Conservation (phyloP, 1,284 basidiomycete genomes). For the Austroboletus novae-zelandiae region DNA sequence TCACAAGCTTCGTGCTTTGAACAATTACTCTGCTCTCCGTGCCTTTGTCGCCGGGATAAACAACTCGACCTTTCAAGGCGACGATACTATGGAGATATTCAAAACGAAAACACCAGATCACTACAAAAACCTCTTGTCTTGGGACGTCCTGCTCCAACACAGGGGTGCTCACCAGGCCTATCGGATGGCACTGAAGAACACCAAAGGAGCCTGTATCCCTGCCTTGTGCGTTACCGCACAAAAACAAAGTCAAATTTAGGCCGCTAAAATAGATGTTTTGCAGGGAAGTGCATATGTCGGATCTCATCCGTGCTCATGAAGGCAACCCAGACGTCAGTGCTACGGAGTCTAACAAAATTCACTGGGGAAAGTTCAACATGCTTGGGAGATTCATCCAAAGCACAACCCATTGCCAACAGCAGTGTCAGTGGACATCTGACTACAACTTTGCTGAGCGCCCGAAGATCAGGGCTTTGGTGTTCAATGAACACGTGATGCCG, state of each 20-base stretch:
- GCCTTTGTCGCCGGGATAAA: conserved; percentile 84
- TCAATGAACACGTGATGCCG: conserved; percentile 56
- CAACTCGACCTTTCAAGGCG: conserved; percentile 65
- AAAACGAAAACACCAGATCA: conserved; percentile 58
- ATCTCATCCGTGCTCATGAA: conserved; percentile 75
- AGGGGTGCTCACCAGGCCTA: conserved; percentile 75
- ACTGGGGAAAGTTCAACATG: conserved; percentile 86
- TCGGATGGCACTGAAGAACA: conserved; percentile 74
- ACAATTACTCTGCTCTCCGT: conserved; percentile 79
- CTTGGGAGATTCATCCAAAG: conserved; percentile 74
- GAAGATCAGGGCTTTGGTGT: conserved; percentile 51
- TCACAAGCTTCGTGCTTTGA: conserved; percentile 59
- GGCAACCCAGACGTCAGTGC: conserved; percentile 67
- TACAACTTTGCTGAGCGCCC: conserved; percentile 56
- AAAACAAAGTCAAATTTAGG: conserved; percentile 1
- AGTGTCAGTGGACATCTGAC: conserved; percentile 57
- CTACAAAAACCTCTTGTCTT: conserved; percentile 70
- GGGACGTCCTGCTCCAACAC: conserved; percentile 72
- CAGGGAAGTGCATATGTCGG: conserved; percentile 83
- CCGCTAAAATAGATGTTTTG: conserved; percentile 13
- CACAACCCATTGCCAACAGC: conserved; percentile 69
- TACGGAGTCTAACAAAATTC: conserved; percentile 62
- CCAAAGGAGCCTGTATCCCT: conserved; percentile 78
- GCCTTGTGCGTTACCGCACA: conserved; percentile 56
- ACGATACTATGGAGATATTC: conserved; percentile 68